Conservation (phyloP, 2,329 filamentous ascomycete genomes). For the Colletotrichum eremochloae region DNA sequence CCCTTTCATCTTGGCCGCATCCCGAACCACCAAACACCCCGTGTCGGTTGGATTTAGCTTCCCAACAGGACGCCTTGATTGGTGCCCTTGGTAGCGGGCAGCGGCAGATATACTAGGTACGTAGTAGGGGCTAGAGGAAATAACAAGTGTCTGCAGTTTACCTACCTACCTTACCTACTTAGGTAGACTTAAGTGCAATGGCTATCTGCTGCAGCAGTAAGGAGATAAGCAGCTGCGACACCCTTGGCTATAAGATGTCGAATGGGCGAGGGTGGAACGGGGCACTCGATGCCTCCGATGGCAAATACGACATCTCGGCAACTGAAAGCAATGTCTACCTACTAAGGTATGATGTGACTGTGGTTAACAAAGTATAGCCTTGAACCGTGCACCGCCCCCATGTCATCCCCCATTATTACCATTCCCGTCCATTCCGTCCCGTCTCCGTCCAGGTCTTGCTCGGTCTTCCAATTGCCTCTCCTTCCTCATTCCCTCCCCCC, state of each 20-base stretch:
- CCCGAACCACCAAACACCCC: slow-evolving; percentile 12
- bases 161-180: not conserved
- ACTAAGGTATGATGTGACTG: not conserved
- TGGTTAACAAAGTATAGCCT: slow-evolving; percentile 16
- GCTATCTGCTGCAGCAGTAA: not conserved
- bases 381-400: slow-evolving; percentile 29
- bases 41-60: slow-evolving; percentile 17
- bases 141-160: not conserved
- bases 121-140: slow-evolving; percentile 20
- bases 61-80: slow-evolving; percentile 22
- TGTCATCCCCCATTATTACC: slow-evolving; percentile 17
- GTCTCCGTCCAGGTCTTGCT: slow-evolving; percentile 12
- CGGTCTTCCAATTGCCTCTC: slow-evolving; percentile 26
- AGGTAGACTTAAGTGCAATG: not conserved
- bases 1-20: slow-evolving; percentile 36
- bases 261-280: not conserved
- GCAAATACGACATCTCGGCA: not conserved
- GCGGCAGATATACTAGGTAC: slow-evolving; percentile 28
- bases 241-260: not conserved
- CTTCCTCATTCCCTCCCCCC: slow-evolving; percentile 14
- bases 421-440: slow-evolving; percentile 37
- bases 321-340: too few relatives aligned
- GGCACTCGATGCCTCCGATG: slow-evolving; percentile 2
- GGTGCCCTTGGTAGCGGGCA: slow-evolving; percentile 23
- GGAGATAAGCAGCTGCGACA: not conserved